Evolutionary conservation across 2,329 filamentous ascomycete genomes (phyloP).

Genomic region (Acephala macrosclerotiorum): DNA sequence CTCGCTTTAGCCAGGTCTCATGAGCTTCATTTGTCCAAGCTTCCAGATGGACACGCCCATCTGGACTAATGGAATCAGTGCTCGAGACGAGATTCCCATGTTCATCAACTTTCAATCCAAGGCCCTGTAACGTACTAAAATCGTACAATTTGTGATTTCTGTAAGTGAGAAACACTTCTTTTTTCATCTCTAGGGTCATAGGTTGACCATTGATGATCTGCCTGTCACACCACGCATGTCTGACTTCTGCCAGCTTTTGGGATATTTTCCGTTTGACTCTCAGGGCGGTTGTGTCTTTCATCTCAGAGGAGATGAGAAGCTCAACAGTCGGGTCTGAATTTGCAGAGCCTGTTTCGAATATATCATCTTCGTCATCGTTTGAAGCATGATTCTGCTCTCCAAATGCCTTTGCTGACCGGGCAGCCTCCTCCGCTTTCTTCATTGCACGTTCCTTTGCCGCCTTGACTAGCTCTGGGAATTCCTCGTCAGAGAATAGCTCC

Average conservation of each 20-base stretch:
- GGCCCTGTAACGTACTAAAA: constrained; percentile 73
- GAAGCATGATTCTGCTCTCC: constrained; percentile 25
- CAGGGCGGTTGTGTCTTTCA: constrained; percentile 66
- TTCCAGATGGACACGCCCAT: constrained; percentile 73
- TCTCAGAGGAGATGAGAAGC: constrained; percentile 72
- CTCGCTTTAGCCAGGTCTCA: constrained; percentile 43
- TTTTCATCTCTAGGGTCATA: constrained; percentile 50
- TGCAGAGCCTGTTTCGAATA: constrained; percentile 21
- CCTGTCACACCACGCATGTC: constrained; percentile 71
- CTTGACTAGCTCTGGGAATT: constrained; percentile 42
- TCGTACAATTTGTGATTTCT: constrained; percentile 76
- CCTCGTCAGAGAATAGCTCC: constrained; percentile 37
- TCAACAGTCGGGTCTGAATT: constrained; percentile 58
- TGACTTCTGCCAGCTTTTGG: constrained; percentile 72
- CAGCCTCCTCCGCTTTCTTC: constrained; percentile 27
- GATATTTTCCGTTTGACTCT: constrained; percentile 72
- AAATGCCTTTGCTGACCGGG: constrained; percentile 22
- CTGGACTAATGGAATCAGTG: constrained; percentile 53
- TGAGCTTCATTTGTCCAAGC: constrained; percentile 76
- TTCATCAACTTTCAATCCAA: constrained; percentile 64
- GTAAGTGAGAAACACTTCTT: constrained; percentile 80
- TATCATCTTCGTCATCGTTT: constrained; percentile 29
- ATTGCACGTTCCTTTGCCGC: constrained; percentile 39
- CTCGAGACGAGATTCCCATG: constrained; percentile 40
- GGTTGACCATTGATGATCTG: constrained; percentile 57